Percentiles rank a stretch among this genome's conserved stretches.
Conservation (phyloP, 1,284 basidiomycete genomes). For the Caloboletus inedulis region DNA sequence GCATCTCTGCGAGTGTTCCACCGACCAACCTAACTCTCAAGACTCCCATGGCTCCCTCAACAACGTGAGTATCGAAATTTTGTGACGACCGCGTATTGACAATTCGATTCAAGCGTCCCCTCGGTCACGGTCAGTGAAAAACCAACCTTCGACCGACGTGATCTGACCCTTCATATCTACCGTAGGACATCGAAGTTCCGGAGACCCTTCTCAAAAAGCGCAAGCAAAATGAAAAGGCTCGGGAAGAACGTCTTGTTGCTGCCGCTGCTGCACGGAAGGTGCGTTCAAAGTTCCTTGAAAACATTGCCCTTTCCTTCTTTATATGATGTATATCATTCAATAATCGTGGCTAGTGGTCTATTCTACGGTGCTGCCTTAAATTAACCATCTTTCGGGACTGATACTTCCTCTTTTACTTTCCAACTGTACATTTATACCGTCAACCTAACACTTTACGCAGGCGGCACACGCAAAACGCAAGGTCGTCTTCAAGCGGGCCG, state of each 20-base stretch:
- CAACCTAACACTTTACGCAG: conserved; percentile 43
- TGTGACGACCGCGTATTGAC: conserved; percentile 13
- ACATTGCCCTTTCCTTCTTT: conserved; percentile 17
- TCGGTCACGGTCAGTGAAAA: conserved; percentile 60
- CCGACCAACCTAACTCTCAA: conserved; percentile 43
- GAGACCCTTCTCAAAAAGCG: conserved; percentile 99
- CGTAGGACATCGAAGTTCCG: conserved; percentile 87
- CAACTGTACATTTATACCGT: conserved; percentile 1
- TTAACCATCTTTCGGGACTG: conserved; percentile 99
- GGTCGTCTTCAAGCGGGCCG: conserved; percentile 99
- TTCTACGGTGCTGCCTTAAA: conserved; percentile 73
- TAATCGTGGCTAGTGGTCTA: conserved; percentile 60
- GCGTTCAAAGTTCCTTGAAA: conserved; percentile 32
- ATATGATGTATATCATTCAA: conserved; percentile 82
- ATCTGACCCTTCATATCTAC: conserved; percentile 25
- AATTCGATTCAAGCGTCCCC: conserved; percentile 49
- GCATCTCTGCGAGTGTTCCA: neutral
- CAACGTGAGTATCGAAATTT: conserved; percentile 51
- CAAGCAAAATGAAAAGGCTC: conserved; percentile 96
- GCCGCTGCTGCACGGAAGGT: conserved; percentile 93
- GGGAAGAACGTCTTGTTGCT: conserved; percentile 91
- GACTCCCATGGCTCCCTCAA: conserved; percentile 62
- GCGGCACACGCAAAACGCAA: conserved; percentile 89
- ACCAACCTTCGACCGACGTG: conserved; percentile 14
- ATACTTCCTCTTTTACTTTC: conserved; percentile 28